Conservation (phyloP, 2,329 filamentous ascomycete species). For the Cladophialophora carrionii region DNA sequence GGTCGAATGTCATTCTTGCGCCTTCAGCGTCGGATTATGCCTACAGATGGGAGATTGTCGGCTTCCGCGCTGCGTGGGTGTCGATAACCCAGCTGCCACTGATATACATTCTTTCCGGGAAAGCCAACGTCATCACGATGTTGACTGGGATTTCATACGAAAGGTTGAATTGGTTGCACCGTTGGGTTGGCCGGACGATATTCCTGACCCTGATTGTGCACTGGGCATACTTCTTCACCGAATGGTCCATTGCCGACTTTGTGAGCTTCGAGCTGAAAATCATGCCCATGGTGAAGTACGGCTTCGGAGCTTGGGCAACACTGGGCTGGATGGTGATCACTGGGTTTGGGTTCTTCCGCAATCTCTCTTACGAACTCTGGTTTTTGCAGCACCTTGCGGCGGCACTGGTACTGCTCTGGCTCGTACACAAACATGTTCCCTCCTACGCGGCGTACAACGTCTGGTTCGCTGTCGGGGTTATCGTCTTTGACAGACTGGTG, state of each 20-base stretch:
- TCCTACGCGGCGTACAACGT: slow-evolving; percentile 35
- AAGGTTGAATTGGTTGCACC: slow-evolving; percentile 58
- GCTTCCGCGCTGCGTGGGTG: slow-evolving; percentile 60
- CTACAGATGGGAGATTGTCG: slow-evolving; percentile 58
- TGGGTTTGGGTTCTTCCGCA: slow-evolving; percentile 55
- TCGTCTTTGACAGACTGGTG: slow-evolving; percentile 32
- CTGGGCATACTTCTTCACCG: slow-evolving; percentile 58
- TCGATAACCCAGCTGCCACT: slow-evolving; percentile 59
- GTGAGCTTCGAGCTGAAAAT: slow-evolving; percentile 53
- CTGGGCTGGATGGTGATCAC: slow-evolving; percentile 57
- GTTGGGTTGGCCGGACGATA: slow-evolving; percentile 56
- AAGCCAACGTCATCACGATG: slow-evolving; percentile 58
- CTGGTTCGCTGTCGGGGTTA: slow-evolving; percentile 33
- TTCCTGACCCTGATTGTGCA: slow-evolving; percentile 61
- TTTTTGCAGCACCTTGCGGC: slow-evolving; percentile 58
- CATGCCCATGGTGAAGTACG: slow-evolving; percentile 55
- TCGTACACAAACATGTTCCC: slow-evolving; percentile 42
- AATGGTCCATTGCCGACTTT: slow-evolving; percentile 58
- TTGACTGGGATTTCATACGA: slow-evolving; percentile 56
- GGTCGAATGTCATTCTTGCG: slow-evolving; percentile 33
- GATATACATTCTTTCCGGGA: slow-evolving; percentile 60
- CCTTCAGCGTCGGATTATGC: slow-evolving; percentile 33
- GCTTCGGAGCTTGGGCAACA: slow-evolving; percentile 58
- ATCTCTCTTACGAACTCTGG: slow-evolving; percentile 58
- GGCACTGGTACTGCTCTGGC: slow-evolving; percentile 54